A percentile compares a stretch with the other conserved stretches of the same genome.
Conservation (phyloP, 2,329 filamentous ascomycete species). For the Graphilbum sp. region DNA sequence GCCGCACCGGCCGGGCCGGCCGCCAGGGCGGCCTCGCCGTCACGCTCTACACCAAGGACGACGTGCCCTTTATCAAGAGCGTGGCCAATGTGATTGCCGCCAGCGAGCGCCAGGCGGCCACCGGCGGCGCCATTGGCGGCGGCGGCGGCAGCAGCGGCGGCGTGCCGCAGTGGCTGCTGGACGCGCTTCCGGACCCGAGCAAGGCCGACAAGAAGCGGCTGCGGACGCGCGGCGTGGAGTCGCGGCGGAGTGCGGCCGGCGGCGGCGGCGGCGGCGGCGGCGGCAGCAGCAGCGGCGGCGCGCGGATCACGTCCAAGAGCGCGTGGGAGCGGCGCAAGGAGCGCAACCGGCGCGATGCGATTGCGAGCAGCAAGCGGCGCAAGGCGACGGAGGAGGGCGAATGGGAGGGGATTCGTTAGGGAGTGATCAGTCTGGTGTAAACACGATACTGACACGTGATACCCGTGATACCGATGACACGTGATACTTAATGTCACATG, state of each 20-base stretch:
- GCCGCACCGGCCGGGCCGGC: conserved; percentile 77
- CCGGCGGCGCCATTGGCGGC: not conserved
- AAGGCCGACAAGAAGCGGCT: conserved; percentile 75
- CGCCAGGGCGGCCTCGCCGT: conserved; percentile 77
- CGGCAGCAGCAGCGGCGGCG: conserved; percentile 6
- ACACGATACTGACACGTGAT: too few species aligned
- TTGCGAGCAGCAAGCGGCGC: conserved; percentile 42
- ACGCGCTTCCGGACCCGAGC: conserved; percentile 65
- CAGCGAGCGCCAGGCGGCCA: conserved; percentile 53
- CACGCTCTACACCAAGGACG: conserved; percentile 90
- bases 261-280: conserved; percentile 8
- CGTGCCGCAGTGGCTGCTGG: conserved; percentile 73
- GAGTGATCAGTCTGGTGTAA: too few species aligned
- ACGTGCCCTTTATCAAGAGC: conserved; percentile 74
- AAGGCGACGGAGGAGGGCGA: conserved; percentile 19
- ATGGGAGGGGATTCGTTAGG: conserved; percentile 15
- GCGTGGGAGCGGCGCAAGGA: conserved; percentile 56
- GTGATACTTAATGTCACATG: too few species aligned
- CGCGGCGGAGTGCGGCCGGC: conserved; percentile 26
- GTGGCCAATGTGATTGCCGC: conserved; percentile 85
- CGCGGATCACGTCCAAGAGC: conserved; percentile 70
- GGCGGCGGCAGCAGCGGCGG: conserved; percentile 8
- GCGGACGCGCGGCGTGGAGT: conserved; percentile 68
- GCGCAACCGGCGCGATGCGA: conserved; percentile 48
- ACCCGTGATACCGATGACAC: too few species aligned